Evolutionary conservation across 345 rosid species (phyloP).

Genomic region (Clausena lansium): DNA sequence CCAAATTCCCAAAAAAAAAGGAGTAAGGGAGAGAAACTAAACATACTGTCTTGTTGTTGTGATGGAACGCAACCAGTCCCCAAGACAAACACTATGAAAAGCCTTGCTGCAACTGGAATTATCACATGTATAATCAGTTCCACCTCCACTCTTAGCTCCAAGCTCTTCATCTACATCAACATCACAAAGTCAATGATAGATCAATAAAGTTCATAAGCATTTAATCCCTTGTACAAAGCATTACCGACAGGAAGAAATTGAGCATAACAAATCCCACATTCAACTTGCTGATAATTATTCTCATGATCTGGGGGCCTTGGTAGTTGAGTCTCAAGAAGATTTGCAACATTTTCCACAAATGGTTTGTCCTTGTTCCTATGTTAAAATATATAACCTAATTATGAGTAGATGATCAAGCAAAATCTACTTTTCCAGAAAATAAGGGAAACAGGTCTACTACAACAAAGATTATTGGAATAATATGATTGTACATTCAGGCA

Average conservation of each 20-base stretch:
- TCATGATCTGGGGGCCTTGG: conserved; percentile 39
- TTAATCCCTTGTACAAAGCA: background rate
- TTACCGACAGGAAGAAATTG: conserved; percentile 73
- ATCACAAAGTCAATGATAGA: conserved; percentile 10
- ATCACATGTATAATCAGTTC: conserved; percentile 69
- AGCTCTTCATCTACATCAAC: conserved; percentile 58
- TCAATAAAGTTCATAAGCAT: background rate
- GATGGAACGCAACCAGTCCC: conserved; percentile 79
- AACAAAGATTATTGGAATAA: background rate
- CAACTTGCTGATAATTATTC: conserved; percentile 44
- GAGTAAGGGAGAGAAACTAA: conserved; percentile 1
- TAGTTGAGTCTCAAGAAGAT: conserved; percentile 47
- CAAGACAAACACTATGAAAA: conserved; percentile 69
- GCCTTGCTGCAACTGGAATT: conserved; percentile 65
- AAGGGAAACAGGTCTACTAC: background rate
- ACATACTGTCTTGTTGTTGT: conserved; percentile 86
- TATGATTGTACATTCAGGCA: background rate
- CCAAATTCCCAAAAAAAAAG: background rate
- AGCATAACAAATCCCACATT: conserved; percentile 85
- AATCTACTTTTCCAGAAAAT: background rate
- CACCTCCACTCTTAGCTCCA: conserved; percentile 52
- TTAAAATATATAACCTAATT: conserved; percentile 9
- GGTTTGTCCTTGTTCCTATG: conserved; percentile 54
- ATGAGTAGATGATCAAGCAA: background rate
- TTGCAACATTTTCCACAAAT: conserved; percentile 53